Evolutionary conservation across 352 stramenopile genomes (phyloP).

Genomic region (Phytopythium montanum): DNA sequence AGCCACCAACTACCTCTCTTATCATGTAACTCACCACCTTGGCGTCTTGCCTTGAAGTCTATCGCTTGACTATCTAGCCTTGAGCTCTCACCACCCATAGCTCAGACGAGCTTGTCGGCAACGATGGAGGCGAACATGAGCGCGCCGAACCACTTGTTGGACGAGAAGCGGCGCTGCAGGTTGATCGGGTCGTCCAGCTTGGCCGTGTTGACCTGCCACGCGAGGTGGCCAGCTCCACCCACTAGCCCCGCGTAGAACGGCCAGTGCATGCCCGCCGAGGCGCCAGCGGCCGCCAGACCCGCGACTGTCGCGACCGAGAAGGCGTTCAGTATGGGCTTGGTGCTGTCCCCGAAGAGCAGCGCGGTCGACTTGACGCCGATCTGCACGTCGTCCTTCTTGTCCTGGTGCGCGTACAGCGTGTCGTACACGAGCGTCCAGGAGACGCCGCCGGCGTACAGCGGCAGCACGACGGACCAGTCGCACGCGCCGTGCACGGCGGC

Average conservation of each 20-base stretch:
- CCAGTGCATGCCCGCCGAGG: conserved; percentile 78
- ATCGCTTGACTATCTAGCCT: not conserved
- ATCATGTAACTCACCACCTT: not conserved
- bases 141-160: conserved; percentile 91
- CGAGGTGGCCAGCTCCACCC: conserved; percentile 88
- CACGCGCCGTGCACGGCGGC: conserved; percentile 81
- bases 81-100: not conserved
- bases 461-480: conserved; percentile 87
- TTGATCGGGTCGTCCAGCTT: conserved; percentile 94
- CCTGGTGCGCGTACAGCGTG: conserved; percentile 98
- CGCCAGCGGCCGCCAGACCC: conserved; percentile 64
- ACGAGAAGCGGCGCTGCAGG: conserved; percentile 91
- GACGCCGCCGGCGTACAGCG: conserved; percentile 93
- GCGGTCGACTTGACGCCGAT: conserved; percentile 96
- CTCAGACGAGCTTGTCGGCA: conserved; percentile 62
- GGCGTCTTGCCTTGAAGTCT: not conserved
- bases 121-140: conserved; percentile 84
- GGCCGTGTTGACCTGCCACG: conserved; percentile 96
- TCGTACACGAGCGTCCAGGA: conserved; percentile 99
- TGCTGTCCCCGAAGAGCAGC: conserved; percentile 94
- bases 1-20: not conserved
- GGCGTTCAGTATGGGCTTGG: conserved; percentile 90
- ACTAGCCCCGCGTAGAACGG: conserved; percentile 90
- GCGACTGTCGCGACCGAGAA: conserved; percentile 71
- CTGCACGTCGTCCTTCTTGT: conserved; percentile 96